Conservation (phyloP, 2,329 filamentous ascomycete genomes). For the Ceratocystis variospora region DNA sequence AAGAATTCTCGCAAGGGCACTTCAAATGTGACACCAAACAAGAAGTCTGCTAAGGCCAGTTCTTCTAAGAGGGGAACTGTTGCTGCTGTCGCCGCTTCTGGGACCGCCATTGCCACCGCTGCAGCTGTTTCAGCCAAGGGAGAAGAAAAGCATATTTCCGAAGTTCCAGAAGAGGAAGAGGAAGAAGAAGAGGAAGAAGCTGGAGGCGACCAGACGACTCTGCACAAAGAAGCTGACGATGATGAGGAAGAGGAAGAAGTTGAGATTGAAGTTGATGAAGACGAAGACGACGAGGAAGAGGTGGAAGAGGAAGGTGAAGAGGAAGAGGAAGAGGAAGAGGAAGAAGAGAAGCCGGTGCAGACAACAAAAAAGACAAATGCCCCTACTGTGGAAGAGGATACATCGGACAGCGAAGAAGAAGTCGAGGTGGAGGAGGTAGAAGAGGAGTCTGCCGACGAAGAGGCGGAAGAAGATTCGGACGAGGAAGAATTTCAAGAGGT, state of each 20-base stretch:
- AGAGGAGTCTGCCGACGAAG: not conserved
- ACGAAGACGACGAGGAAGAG: conserved; percentile 1
- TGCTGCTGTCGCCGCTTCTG: conserved; percentile 8
- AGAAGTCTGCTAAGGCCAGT: conserved; percentile 22
- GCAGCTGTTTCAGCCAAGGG: not conserved
- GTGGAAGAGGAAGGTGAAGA: not conserved
- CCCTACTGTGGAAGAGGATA: not conserved
- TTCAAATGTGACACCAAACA: conserved; percentile 44
- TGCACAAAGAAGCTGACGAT: conserved; percentile 33
- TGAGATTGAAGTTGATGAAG: conserved; percentile 7
- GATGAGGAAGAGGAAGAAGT: conserved; percentile 8
- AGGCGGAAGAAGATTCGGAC: not conserved
- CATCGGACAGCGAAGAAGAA: not conserved
- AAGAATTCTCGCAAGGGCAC: conserved; percentile 48
- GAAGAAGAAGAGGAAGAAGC: conserved; percentile 10
- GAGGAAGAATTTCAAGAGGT: conserved; percentile 13
- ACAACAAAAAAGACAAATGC: too few species aligned
- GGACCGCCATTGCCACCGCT: not conserved
- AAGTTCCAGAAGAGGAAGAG: conserved; percentile 12
- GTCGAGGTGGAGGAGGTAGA: not conserved
- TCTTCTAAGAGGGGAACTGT: conserved; percentile 13
- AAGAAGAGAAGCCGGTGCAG: not conserved
- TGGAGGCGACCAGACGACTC: conserved; percentile 37
- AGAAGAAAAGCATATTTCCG: not conserved
- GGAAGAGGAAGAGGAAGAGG: conserved; percentile 18